phyloP scores from a whole-genome alignment of 495 filamentous ascomycete species.

The Copromyces sp. region DNA sequence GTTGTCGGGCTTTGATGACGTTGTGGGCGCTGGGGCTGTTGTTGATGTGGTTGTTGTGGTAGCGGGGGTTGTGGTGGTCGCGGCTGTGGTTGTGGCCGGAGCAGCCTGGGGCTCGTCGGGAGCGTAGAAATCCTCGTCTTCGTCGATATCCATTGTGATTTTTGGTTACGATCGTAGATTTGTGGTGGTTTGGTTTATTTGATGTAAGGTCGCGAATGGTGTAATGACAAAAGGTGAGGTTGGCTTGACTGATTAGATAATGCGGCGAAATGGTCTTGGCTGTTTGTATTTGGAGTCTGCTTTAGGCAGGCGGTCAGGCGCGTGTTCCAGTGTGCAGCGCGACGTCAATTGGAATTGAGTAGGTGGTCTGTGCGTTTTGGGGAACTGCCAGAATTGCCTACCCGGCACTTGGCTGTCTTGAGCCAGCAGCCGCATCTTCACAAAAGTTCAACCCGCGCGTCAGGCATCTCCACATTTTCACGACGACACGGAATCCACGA shows the following conservation, averaged over 20 bases:
- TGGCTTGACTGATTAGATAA: conserved; percentile 20
- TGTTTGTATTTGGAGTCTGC: neutral
- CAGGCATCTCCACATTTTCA: neutral
- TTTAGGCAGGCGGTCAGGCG: conserved; percentile 21
- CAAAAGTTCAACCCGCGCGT: neutral
- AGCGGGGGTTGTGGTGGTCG: neutral
- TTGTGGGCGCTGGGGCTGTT: conserved; percentile 2
- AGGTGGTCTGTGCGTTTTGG: neutral
- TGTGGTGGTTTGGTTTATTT: neutral
- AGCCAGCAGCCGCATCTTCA: neutral
- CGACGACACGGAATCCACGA: neutral
- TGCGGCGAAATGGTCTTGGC: neutral
- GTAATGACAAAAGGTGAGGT: conserved; percentile 9
- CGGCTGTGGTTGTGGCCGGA: conserved; percentile 14
- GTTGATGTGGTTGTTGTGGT: conserved; percentile 2
- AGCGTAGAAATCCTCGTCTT: conserved; percentile 62
- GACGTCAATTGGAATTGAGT: neutral
- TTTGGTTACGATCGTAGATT: neutral
- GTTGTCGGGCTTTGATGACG: conserved; percentile 17
- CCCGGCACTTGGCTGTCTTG: neutral
- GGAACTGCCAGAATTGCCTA: neutral
- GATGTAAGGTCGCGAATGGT: neutral
- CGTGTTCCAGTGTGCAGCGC: conserved; percentile 1
- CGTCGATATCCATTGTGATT: conserved; percentile 52
- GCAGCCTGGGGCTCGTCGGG: conserved; percentile 33